Evolutionary conservation across 148 eudicot species (phyloP), one percentile per base, ranked within the genome.

Genomic region (Silene latifolia): DNA sequence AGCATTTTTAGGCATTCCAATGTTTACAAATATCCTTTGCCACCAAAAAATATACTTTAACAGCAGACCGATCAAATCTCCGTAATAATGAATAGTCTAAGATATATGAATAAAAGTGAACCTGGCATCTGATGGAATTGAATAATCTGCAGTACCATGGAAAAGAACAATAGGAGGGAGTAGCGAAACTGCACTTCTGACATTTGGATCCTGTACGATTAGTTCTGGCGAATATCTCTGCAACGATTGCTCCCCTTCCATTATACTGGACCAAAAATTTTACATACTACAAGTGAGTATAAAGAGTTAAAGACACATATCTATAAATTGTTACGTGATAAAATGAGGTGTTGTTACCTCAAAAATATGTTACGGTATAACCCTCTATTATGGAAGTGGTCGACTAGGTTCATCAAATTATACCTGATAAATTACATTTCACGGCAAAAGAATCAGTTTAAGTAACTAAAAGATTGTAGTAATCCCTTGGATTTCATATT

Each of bases 91-190:
- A 32, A 32, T 32, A 4, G 35, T 32, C 35, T 32, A 32, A 23
- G 4, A 35, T 14, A n/a, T n/a, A 12, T 19, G 17, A 63, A 20
- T 42, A 62, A 59, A n/a, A 74, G 23, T 44, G 79, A 69, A 94
- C 98, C 98, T 94, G 85, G 88, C 66, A 72, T 90, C 88, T 48
- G 92, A 82, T 54, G 98, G 98, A 73, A 94, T 94, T 44, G 98
- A 91, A 85, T 87, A 94, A 85, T 94, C 98, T 39, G 88, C 96
- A 74, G 93, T 90, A 2, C 98, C 98, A 79, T 94, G 98, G 78
- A 94, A 91, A 74, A 95, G 98, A 70, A 78, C 66, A 20, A 82
- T 77, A 14, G 86, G 93, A 77, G 98, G 98, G 66, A 94, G 81
- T 35, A 90, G 83, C 72, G 89, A 82, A 67, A 86, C 85, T 54